Base-by-base conservation (phyloP, 176 grass and related monocot genomes). In the Poa annua region DNA sequence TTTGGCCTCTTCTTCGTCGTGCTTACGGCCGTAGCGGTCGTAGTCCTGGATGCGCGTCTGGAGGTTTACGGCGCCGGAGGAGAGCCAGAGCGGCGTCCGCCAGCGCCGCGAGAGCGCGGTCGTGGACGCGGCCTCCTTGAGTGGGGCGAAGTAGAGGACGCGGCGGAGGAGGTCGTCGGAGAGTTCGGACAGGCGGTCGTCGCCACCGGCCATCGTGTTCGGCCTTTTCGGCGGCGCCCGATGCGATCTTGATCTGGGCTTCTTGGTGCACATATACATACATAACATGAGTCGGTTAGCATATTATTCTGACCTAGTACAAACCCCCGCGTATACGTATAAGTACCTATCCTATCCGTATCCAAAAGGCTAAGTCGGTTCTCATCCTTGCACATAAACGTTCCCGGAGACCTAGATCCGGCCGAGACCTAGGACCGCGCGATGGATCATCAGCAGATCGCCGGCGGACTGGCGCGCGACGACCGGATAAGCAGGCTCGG, bases 101-200 rank as follows among this genome's bases (percentile, higher is more conserved):
- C 67, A 71, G 5, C 68, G 2, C 41, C 41, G n/a, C 41, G 68
- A 71, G 68, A 71, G 68, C 67, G 36, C 67, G 67, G 38, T 71
- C 0, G 67, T 44, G 38, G 67, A 71, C 4, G 9, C 39, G 10
- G 67, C 67, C 39, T 71, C 67, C 38, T 45, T 71, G 39, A 2
- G 4, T 14, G 67, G 67, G 2, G 39, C 67, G 38, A 71, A 45
- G 38, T 14, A 38, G 20, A 71, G 11, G 39, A 71, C 5, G n/a
- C 67, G 39, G 2, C 5, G n/a, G 38, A 71, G 67, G 2, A 71
- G 68, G 20, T 47, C n/a, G 67, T 71, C 67, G 11, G 67, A n/a
- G 39, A 71, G 67, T 4, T 71, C 20, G 11, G 39, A 71, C 39
- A 71, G 11, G 10, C 39, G 39, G 39, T 71, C 25, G 59, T 4